phyloP scores from a whole-genome alignment of 2,329 filamentous ascomycete genomes.

The Aspergillus costaricaensis region DNA sequence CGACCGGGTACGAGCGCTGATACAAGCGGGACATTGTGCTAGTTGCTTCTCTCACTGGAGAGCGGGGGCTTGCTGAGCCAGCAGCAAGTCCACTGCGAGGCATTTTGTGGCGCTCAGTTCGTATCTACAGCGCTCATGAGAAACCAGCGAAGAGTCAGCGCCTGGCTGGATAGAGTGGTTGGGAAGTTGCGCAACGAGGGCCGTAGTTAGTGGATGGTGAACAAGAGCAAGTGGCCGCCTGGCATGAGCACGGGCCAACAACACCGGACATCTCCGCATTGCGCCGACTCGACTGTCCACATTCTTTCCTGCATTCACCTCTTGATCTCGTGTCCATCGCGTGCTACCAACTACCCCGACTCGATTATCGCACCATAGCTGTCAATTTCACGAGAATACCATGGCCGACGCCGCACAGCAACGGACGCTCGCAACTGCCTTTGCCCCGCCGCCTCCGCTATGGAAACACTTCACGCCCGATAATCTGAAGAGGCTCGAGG shows the following conservation, averaged over 20 bases:
- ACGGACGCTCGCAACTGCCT: constrained; percentile 61
- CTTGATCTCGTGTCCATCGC: background rate
- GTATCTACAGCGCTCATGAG: constrained; percentile 13
- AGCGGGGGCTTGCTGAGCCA: constrained; percentile 24
- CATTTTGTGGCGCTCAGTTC: constrained; percentile 23
- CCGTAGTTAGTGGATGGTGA: no score
- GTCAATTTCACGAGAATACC: background rate
- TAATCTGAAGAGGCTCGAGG: constrained; percentile 64
- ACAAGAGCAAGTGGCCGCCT: background rate
- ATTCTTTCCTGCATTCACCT: background rate
- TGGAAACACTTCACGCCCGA: constrained; percentile 83
- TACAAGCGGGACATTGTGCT: constrained; percentile 55
- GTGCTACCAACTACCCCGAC: background rate
- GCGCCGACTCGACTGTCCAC: constrained; percentile 1
- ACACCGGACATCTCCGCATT: constrained; percentile 19
- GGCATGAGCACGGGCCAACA: constrained; percentile 23
- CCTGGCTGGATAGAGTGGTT: background rate
- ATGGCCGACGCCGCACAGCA: constrained; percentile 64
- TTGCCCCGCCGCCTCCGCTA: constrained; percentile 85
- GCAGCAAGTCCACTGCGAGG: constrained; percentile 31
- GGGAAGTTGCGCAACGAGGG: background rate
- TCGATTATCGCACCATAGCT: no score
- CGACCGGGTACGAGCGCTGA: constrained; percentile 76
- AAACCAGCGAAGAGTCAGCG: background rate
- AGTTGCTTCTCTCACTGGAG: constrained; percentile 41